phyloP scores from a whole-genome alignment of 1,139 yeast genomes.

The Suhomyces guaymorum region DNA sequence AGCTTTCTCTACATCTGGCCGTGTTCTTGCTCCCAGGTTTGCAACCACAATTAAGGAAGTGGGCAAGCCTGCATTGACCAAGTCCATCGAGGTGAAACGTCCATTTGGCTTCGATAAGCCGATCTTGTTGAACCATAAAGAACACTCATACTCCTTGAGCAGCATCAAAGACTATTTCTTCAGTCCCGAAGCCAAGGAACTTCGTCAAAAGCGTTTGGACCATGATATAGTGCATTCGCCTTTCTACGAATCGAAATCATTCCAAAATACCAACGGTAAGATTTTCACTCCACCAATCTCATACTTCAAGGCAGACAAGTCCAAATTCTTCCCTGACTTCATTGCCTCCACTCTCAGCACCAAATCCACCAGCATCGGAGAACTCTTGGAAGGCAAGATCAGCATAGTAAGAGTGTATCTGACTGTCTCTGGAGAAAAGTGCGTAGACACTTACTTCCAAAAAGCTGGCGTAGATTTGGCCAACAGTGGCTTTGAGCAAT shows the following conservation, averaged over 20 bases:
- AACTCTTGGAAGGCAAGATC: slow-evolving; percentile 49
- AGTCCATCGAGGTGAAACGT: slow-evolving; percentile 26
- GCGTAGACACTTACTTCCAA: slow-evolving; percentile 62
- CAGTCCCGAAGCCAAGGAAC: slow-evolving; percentile 48
- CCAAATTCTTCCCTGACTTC: slow-evolving; percentile 86
- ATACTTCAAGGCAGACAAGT: slow-evolving; percentile 70
- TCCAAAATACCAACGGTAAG: slow-evolving; percentile 79
- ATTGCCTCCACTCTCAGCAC: slow-evolving; percentile 56
- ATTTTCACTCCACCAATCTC: slow-evolving; percentile 79
- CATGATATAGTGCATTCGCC: slow-evolving; percentile 85
- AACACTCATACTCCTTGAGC: slow-evolving; percentile 23
- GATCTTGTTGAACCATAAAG: slow-evolving; percentile 28
- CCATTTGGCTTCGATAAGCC: slow-evolving; percentile 46
- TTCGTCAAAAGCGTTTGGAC: slow-evolving; percentile 58
- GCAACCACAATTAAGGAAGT: slow-evolving; percentile 20
- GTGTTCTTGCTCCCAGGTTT: slow-evolving; percentile 15
- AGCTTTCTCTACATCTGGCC: slow-evolving; percentile 6
- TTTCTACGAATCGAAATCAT: slow-evolving; percentile 78
- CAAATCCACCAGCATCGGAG: slow-evolving; percentile 36
- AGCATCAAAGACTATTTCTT: slow-evolving; percentile 32
- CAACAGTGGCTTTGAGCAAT: slow-evolving; percentile 29
- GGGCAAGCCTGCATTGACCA: slow-evolving; percentile 21
- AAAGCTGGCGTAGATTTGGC: slow-evolving; percentile 39
- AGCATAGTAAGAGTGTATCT: slow-evolving; percentile 66
- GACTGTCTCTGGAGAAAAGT: slow-evolving; percentile 70